Conservation (phyloP, 225 moss, liverwort and hornwort genomes). For the Lunularia cruciata region DNA sequence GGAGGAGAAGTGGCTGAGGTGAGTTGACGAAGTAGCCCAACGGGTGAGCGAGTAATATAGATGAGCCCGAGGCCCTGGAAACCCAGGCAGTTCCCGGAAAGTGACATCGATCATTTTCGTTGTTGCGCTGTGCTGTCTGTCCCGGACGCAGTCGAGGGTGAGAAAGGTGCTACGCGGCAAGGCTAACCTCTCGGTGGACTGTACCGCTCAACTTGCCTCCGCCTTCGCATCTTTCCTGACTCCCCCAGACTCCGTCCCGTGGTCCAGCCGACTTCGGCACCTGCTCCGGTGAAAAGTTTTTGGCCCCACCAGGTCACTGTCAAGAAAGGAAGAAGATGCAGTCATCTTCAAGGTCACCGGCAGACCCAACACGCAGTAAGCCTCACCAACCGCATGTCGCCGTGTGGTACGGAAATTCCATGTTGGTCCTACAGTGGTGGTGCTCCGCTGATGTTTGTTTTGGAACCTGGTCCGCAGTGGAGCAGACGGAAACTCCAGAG, state of each 20-base stretch:
- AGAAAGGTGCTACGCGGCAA: conserved; percentile 1
- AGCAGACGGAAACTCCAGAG: no score
- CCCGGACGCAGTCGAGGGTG: conserved; percentile 5
- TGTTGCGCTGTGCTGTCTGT: conserved; percentile 19
- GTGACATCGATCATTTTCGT: background rate
- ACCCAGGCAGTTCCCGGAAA: background rate
- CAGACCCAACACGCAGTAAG: no score
- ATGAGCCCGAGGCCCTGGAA: background rate
- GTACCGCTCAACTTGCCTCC: background rate
- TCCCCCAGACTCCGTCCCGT: background rate
- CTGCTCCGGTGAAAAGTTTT: background rate
- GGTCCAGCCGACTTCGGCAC: conserved; percentile 1
- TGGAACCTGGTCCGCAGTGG: no score
- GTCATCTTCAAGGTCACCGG: no score
- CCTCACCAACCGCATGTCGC: no score
- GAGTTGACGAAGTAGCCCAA: background rate
- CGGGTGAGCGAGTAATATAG: conserved; percentile 1
- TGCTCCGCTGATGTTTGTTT: no score
- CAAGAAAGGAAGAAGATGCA: no score
- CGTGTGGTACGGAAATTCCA: no score
- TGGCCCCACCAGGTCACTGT: background rate
- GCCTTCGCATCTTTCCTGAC: conserved; percentile 2
- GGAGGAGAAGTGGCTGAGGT: no score
- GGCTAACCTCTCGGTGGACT: background rate
- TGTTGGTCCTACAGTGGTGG: no score